Evolutionary conservation across 176 grass and related monocot species (phyloP), one percentile per base, ranked within the genome.

Genomic region (Aegilops longissima): DNA sequence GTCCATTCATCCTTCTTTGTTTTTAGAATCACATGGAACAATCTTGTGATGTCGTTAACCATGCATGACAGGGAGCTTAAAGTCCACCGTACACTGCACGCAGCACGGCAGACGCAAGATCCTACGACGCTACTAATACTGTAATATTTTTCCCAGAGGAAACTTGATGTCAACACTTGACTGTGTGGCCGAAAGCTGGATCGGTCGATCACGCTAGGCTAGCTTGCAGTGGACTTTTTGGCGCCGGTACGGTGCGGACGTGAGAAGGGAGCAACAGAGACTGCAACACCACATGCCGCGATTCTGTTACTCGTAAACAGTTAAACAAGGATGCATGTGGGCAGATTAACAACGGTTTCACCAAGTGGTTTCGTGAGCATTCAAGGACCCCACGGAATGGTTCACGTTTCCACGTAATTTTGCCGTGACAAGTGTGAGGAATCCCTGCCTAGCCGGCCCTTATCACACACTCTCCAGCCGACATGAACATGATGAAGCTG

Each of bases 121-220:
- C 0, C 51, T 18, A 18, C 0, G 16, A 18, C 51, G 51, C 5
- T 7, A 52, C 16, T 18, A 18, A 1, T 52, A 52, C 0, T 52
- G 5, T 5, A 54, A 6, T 17, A 18, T 18, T 54, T 18, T 10
- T 17, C 68, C 16, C 2, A 38, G 34, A 73, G 16, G n/a, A 80
- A 84, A 23, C 56, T 84, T 74, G 30, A 56, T 78, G 73, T 87
- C 80, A 87, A 83, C 76, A 73, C 52, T 66, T 90, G 89, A 80
- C 66, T 8, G 9, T 13, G 3, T 38, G 80, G 56, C 73, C 20
- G 31, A 79, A 90, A 86, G 29, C 23, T 21, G 5, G 51, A 18
- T 54, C 0, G 51, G 6, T 6, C 14, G 34, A 82, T 77, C 78
- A 23, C 36, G 21, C n/a, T 66, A 17, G 5, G 21, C n/a, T 66